These are phyloP conservation scores for Metarhizium humberi DNA, from an alignment of 2,329 filamentous ascomycete genomes.

Conservation along the genomic window DNA sequence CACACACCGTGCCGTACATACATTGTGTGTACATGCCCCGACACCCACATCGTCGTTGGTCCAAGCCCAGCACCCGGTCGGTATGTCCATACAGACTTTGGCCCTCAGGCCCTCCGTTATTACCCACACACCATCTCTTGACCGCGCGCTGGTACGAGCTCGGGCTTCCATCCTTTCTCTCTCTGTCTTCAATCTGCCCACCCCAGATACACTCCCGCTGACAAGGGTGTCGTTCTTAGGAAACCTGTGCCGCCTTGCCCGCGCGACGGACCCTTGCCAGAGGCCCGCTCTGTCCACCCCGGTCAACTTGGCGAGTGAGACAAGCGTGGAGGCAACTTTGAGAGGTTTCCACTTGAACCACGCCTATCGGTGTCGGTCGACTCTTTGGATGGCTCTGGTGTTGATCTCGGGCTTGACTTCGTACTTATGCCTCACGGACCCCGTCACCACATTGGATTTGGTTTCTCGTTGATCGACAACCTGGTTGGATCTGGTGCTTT, in stretches of 20 bases:
- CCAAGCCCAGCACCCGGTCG: conserved; percentile 1
- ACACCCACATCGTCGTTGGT: conserved; percentile 3
- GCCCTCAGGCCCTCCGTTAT: neutral
- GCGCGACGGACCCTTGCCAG: conserved; percentile 9
- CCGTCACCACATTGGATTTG: conserved; percentile 31
- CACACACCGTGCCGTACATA: neutral
- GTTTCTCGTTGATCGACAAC: conserved; percentile 38
- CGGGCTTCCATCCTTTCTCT: conserved; percentile 5
- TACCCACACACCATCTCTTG: conserved; percentile 6
- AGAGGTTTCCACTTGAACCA: conserved; percentile 11
- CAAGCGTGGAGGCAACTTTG: conserved; percentile 15
- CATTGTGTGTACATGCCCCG: neutral
- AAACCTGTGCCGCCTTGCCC: conserved; percentile 8
- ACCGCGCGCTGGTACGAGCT: conserved; percentile 6
- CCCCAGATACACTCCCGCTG: conserved; percentile 6
- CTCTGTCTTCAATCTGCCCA: conserved; percentile 7
- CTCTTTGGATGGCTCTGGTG: conserved; percentile 8
- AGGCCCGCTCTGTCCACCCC: conserved; percentile 12
- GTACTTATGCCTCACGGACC: conserved; percentile 40
- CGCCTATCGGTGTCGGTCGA: conserved; percentile 8
- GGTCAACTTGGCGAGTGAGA: conserved; percentile 41
- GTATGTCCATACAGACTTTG: neutral
- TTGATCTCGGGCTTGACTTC: conserved; percentile 31
- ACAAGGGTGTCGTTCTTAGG: conserved; percentile 2
- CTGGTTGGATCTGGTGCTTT: conserved; percentile 31